These are phyloP conservation scores for Glaciozyma antarctica DNA, from an alignment of 768 basidiomycete species.

Conservation along the genomic window DNA sequence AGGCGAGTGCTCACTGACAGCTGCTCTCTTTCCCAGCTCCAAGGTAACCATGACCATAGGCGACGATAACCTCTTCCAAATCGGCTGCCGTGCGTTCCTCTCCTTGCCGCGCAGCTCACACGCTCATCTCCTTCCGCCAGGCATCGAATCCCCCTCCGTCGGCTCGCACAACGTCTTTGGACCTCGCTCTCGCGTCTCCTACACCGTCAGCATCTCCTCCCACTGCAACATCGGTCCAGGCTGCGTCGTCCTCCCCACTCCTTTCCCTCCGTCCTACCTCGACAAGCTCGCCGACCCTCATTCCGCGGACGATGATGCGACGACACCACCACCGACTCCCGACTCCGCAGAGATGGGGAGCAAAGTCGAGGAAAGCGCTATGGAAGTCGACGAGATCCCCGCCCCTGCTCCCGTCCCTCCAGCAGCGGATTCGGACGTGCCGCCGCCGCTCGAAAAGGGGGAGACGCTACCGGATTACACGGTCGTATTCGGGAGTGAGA, in stretches of 20 bases:
- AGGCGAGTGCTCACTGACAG: not conserved
- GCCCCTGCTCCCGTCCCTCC: not conserved
- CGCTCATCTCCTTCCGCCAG: no score
- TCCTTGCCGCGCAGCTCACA: not conserved
- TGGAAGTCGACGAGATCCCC: not conserved
- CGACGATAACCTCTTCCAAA: constrained; percentile 86
- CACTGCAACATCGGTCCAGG: constrained; percentile 76
- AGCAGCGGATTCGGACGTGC: not conserved
- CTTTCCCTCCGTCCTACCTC: not conserved
- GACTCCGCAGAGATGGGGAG: constrained; percentile 37
- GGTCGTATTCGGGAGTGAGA: constrained; percentile 63
- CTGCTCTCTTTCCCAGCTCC: constrained; percentile 2
- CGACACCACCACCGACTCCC: not conserved
- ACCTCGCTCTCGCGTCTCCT: constrained; percentile 70
- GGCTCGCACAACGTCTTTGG: constrained; percentile 80
- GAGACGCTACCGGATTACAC: constrained; percentile 63
- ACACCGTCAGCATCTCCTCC: constrained; percentile 66
- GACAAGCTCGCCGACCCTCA: no score
- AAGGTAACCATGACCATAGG: constrained; percentile 75
- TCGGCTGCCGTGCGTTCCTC: constrained; percentile 69
- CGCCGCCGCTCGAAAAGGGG: not conserved
- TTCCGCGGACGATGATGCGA: not conserved
- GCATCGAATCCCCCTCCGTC: constrained; percentile 48
- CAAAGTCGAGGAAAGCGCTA: constrained; percentile 32
- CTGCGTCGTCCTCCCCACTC: constrained; percentile 63